Percentiles rank a stretch among this genome's conserved stretches.
These are phyloP conservation scores for Butyriboletus loyo DNA, from an alignment of 768 basidiomycete species.

Conservation along the genomic window DNA sequence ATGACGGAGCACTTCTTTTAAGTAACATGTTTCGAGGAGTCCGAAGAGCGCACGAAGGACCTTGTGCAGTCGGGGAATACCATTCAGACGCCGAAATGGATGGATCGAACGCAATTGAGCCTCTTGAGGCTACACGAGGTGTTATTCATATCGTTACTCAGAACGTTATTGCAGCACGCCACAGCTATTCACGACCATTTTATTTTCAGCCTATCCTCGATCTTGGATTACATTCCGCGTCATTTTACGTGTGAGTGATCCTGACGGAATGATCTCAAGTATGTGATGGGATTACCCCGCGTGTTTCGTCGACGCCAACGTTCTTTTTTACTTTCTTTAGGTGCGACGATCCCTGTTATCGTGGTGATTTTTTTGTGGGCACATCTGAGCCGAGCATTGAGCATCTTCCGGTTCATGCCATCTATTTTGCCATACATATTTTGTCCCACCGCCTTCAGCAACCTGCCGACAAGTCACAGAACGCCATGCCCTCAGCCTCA, in stretches of 20 bases:
- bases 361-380: not conserved
- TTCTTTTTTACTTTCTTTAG: not conserved
- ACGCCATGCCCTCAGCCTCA: not conserved
- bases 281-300: not conserved
- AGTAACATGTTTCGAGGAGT: too few species aligned
- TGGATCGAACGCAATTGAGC: too few species aligned
- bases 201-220: not conserved
- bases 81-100: too few species aligned
- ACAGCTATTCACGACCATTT: not conserved
- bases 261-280: not conserved
- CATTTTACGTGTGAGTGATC: not conserved
- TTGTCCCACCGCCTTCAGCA: not conserved
- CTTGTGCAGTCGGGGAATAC: too few species aligned
- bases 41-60: too few species aligned
- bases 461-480: not conserved
- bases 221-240: not conserved
- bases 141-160: too few species aligned
- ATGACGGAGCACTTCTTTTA: constrained; percentile 1
- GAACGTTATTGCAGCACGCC: not conserved
- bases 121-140: too few species aligned
- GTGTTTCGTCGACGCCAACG: too few species aligned
- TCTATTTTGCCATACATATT: not conserved
- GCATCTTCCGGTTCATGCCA: not conserved
- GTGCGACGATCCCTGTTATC: not conserved
- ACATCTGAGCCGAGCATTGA: not conserved